A percentile compares a stretch with the other conserved stretches of the same genome.
These are phyloP conservation scores for Calcarisporium arbuscula DNA, from an alignment of 2,329 filamentous ascomycete species.

Conservation along the genomic window DNA sequence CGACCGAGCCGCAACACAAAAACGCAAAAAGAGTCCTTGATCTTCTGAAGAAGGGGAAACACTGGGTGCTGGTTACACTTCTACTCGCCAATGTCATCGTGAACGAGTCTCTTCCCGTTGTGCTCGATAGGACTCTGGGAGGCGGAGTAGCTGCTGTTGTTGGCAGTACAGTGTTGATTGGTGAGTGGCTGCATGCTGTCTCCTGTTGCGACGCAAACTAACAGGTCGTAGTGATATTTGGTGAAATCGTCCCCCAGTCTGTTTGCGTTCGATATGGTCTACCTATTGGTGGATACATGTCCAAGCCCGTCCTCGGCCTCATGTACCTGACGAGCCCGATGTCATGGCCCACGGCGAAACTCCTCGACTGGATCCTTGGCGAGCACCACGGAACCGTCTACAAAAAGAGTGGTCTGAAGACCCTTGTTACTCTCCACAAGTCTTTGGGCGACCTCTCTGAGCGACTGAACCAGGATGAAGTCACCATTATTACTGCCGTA, in stretches of 20 bases:
- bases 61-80: constrained; percentile 95
- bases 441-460: constrained; percentile 82
- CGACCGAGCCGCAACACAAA: constrained; percentile 76
- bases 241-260: constrained; percentile 92
- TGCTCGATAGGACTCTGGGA: constrained; percentile 87
- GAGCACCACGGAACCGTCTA: constrained; percentile 95
- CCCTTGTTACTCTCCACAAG: constrained; percentile 89
- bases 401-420: constrained; percentile 97
- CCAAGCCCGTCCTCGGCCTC: constrained; percentile 74
- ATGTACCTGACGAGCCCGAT: constrained; percentile 92
- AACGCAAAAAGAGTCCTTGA: constrained; percentile 77
- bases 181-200: constrained; percentile 43
- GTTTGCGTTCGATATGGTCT: constrained; percentile 94
- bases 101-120: constrained; percentile 92
- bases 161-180: constrained; percentile 88
- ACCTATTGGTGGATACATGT: constrained; percentile 90
- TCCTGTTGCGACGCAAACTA: constrained; percentile 7
- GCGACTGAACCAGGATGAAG: constrained; percentile 91
- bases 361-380: constrained; percentile 87
- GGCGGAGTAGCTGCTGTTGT: constrained; percentile 92
- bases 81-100: constrained; percentile 95
- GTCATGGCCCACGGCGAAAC: constrained; percentile 91
- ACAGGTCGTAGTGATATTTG: constrained; percentile 74
- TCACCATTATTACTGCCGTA: constrained; percentile 97
- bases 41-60: constrained; percentile 81